Conservation (phyloP, 805 yeast genomes). For the Jamesozyma jinghongensis region DNA sequence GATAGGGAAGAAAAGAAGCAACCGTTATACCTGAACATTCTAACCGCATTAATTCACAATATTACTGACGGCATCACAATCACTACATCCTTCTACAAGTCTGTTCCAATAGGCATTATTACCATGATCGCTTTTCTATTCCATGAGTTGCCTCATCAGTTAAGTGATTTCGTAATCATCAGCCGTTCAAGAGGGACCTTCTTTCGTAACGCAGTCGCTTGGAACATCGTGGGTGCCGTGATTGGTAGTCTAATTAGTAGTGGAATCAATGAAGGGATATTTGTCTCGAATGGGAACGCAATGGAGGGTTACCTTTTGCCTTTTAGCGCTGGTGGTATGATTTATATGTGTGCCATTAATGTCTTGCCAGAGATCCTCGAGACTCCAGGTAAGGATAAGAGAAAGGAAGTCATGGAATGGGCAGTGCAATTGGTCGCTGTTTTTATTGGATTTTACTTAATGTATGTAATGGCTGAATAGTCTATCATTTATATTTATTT, state of each 20-base stretch:
- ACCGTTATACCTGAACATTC: conserved; percentile 53
- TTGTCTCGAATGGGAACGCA: neutral
- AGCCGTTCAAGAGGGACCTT: conserved; percentile 33
- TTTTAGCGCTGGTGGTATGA: conserved; percentile 67
- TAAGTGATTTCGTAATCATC: conserved; percentile 70
- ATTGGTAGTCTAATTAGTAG: conserved; percentile 61
- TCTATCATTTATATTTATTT: neutral
- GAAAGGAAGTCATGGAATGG: conserved; percentile 36
- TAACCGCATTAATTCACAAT: conserved; percentile 67
- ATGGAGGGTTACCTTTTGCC: conserved; percentile 47
- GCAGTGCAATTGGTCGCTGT: conserved; percentile 41
- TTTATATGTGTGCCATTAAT: conserved; percentile 64
- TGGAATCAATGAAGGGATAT: conserved; percentile 34
- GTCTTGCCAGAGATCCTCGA: conserved; percentile 61
- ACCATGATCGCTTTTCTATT: conserved; percentile 63
- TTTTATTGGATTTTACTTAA: conserved; percentile 46
- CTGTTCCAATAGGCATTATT: conserved; percentile 52
- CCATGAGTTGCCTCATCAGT: conserved; percentile 76
- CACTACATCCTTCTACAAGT: conserved; percentile 57
- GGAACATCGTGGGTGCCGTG: conserved; percentile 51
- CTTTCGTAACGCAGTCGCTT: conserved; percentile 1
- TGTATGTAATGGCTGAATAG: conserved; percentile 34
- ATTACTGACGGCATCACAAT: conserved; percentile 72
- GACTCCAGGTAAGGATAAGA: conserved; percentile 2
- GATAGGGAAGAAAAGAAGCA: conserved; percentile 15